Evolutionary conservation across 2,329 filamentous ascomycete species (phyloP).

Genomic region (Phyllosticta paracitricarpa): DNA sequence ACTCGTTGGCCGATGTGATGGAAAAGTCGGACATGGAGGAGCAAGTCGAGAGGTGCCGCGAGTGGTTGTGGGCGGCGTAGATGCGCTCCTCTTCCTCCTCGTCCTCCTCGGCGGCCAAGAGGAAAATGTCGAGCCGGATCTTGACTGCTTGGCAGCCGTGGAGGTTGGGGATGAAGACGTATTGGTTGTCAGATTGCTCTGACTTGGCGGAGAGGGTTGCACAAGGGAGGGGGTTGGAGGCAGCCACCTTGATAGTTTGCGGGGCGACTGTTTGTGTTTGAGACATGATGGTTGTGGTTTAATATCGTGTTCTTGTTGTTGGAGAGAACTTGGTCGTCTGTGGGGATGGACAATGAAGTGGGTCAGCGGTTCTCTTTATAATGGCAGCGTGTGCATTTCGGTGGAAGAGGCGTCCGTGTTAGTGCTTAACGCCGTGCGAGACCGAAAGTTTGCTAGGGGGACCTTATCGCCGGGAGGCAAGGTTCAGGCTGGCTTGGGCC

Average conservation of each 20-base stretch:
- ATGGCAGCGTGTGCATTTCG: background rate
- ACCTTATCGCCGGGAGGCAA: background rate
- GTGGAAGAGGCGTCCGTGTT: too few species aligned
- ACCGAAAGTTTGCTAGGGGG: background rate
- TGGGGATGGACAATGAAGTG: background rate
- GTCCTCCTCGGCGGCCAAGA: conserved; percentile 5
- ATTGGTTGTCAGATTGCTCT: conserved; percentile 2
- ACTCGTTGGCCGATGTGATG: background rate
- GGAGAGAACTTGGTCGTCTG: background rate
- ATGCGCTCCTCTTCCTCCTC: background rate
- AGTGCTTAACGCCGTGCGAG: background rate
- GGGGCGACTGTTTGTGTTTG: background rate
- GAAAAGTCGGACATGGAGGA: conserved; percentile 4
- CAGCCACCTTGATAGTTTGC: background rate
- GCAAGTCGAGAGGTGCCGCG: background rate
- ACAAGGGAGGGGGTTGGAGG: background rate
- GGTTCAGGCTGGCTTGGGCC: background rate
- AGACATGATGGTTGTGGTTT: background rate
- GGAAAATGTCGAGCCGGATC: conserved; percentile 4
- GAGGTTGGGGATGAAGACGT: conserved; percentile 13
- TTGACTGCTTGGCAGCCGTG: conserved; percentile 8
- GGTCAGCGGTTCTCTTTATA: background rate
- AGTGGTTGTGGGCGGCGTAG: background rate
- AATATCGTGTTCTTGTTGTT: background rate
- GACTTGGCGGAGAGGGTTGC: background rate